phyloP scores from a whole-genome alignment of 768 basidiomycete genomes.

The Pulveroboletus sp. region DNA sequence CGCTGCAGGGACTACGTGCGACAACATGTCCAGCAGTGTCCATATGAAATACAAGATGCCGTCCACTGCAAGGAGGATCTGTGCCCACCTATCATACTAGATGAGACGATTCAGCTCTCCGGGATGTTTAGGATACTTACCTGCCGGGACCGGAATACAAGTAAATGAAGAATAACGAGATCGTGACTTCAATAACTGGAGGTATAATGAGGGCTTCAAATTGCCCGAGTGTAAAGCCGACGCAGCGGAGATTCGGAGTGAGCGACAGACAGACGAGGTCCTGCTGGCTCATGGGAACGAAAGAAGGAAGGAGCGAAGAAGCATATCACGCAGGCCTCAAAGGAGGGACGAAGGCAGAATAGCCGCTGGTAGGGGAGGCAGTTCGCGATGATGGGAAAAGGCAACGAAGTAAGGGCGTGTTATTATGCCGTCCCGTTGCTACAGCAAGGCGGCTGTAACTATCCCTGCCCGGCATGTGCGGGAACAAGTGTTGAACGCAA shows the following conservation, averaged over 20 bases:
- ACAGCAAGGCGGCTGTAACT: constrained; percentile 16
- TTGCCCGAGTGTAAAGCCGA: constrained; percentile 44
- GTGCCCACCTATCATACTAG: constrained; percentile 36
- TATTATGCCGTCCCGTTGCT: constrained; percentile 13
- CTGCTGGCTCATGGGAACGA: constrained; percentile 34
- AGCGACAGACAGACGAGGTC: constrained; percentile 63
- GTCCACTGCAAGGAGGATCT: constrained; percentile 58
- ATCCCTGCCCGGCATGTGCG: constrained; percentile 5
- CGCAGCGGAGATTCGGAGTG: constrained; percentile 67
- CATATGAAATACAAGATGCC: constrained; percentile 57
- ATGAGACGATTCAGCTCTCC: not conserved
- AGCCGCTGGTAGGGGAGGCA: constrained; percentile 32
- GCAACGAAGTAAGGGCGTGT: constrained; percentile 9
- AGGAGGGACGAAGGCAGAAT: constrained; percentile 41
- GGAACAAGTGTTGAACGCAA: not conserved
- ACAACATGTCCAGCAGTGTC: constrained; percentile 55
- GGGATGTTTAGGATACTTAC: constrained; percentile 33
- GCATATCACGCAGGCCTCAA: constrained; percentile 33
- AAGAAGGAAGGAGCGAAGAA: constrained; percentile 17
- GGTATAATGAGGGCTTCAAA: constrained; percentile 55
- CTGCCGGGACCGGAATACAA: constrained; percentile 44
- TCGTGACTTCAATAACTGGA: constrained; percentile 56
- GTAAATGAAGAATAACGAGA: constrained; percentile 49
- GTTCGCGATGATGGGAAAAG: constrained; percentile 26
- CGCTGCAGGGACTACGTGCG: constrained; percentile 50